Evolutionary conservation across 2,329 filamentous ascomycete genomes (phyloP).

Genomic region (Trichoderma atroviride): DNA sequence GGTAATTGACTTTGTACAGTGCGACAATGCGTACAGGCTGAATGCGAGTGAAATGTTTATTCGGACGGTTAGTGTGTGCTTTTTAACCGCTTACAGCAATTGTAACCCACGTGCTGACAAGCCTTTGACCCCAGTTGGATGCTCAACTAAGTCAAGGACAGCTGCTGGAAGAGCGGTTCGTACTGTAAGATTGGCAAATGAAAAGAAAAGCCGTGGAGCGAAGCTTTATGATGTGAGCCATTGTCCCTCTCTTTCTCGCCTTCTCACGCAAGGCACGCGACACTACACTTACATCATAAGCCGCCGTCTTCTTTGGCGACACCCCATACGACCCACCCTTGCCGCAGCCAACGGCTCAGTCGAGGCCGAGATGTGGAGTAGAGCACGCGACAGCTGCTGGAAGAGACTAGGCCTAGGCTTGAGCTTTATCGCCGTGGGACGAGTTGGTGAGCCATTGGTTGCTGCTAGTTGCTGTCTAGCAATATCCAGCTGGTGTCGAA

Average conservation of each 20-base stretch:
- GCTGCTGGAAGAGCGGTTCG: neutral
- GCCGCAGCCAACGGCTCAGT: neutral
- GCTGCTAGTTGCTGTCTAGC: neutral
- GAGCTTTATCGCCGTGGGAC: conserved; percentile 3
- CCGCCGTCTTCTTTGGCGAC: neutral
- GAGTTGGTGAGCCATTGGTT: neutral
- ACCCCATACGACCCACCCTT: neutral
- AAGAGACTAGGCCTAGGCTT: neutral
- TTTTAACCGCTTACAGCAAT: neutral
- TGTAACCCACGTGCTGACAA: neutral
- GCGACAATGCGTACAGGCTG: neutral
- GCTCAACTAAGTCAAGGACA: neutral
- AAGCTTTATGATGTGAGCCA: conserved; percentile 20
- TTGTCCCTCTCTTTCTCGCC: neutral
- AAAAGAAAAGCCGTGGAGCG: neutral
- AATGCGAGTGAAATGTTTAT: neutral
- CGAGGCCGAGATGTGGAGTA: conserved; percentile 13
- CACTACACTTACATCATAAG: neutral
- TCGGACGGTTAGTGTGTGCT: neutral
- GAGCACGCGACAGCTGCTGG: conserved; percentile 19
- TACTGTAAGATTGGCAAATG: neutral
- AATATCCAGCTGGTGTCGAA: neutral
- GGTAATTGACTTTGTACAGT: conserved; percentile 5
- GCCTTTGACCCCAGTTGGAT: neutral
- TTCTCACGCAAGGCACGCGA: conserved; percentile 7